Percentiles rank a stretch among this genome's conserved stretches.
Conservation (phyloP, 2,329 filamentous ascomycete genomes). For the Metarhizium rileyi region DNA sequence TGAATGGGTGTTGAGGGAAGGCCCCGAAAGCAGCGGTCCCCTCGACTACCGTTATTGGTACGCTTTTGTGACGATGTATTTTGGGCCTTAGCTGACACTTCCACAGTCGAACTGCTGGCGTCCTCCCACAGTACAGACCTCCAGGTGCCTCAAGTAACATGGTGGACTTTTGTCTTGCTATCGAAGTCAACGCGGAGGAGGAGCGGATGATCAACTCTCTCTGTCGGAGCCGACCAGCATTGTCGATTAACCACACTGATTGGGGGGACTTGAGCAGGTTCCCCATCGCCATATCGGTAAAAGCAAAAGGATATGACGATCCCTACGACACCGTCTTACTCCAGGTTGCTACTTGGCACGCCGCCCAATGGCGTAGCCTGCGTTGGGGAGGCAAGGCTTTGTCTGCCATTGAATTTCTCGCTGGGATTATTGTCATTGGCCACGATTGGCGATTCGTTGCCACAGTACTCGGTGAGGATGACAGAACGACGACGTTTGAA, state of each 20-base stretch:
- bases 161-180: conserved; percentile 10
- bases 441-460: conserved; percentile 5
- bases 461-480: neutral
- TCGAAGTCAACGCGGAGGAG: neutral
- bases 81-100: neutral
- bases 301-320: conserved; percentile 10
- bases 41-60: neutral
- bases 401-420: conserved; percentile 8
- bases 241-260: conserved; percentile 11
- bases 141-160: conserved; percentile 1
- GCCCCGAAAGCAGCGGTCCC: neutral
- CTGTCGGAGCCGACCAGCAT: neutral
- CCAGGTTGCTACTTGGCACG: conserved; percentile 12
- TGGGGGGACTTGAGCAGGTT: conserved; percentile 8
- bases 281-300: conserved; percentile 11
- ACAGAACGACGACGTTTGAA: neutral
- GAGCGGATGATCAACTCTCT: conserved; percentile 3
- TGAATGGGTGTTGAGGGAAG: neutral
- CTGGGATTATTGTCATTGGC: conserved; percentile 11
- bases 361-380: conserved; percentile 10
- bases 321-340: conserved; percentile 4
- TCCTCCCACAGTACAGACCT: neutral
- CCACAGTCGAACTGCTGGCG: neutral
- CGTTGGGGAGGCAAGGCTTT: neutral
- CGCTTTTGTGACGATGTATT: neutral